Evolutionary conservation across 768 basidiomycete species (phyloP), one percentile per base, ranked within the genome.

Genomic region (Amanita thiersii): DNA sequence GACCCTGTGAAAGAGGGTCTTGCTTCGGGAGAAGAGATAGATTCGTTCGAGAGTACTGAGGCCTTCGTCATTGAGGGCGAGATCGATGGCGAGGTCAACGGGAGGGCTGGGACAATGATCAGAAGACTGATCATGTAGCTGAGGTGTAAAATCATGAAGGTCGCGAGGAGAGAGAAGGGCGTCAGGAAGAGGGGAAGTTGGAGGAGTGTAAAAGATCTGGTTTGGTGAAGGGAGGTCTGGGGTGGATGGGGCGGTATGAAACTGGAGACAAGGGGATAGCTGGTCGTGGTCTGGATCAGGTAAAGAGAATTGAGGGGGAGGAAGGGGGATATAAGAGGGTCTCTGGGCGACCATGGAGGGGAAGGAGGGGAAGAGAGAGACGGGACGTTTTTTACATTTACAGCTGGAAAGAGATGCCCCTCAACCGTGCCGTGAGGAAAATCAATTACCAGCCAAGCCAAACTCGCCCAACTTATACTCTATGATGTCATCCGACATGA

Each of bases 11-110:
- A 66, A 69, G 18, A 61, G 56, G 25, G 80, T 78, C 47, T 77
- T 77, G 62, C 87, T 90, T 47, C 82, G 72, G 46, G 84, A 82
- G 52, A 89, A 87, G 38, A 96, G 75, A 63, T 91, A 96, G 47
- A 94, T 93, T 55, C 86, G 82, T 64, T 97, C 93, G 36, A 97
- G 76, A 15, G 86, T 75, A 58, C 65, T 86, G 47, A 93, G 71
- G 40, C 77, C 77, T 48, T 89, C 88, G 50, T 91, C 86, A 50
- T 92, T 89, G 53, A 73, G 57, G 34, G 60, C 57, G 43, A 65
- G 54, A 56, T 70, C 69, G 43, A 66, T 47, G 42, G 62, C 55
- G 44, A 63, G 48, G 52, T 68, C 67, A 28, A 56, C 24, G 45
- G 48, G 37, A 29, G 47, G 39, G 26, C 66, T 66, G 45, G 65